Evolutionary conservation across 202 grass and related monocot species (phyloP), one percentile per base, ranked within the genome.

Genomic region (Brachypodium distachyon): DNA sequence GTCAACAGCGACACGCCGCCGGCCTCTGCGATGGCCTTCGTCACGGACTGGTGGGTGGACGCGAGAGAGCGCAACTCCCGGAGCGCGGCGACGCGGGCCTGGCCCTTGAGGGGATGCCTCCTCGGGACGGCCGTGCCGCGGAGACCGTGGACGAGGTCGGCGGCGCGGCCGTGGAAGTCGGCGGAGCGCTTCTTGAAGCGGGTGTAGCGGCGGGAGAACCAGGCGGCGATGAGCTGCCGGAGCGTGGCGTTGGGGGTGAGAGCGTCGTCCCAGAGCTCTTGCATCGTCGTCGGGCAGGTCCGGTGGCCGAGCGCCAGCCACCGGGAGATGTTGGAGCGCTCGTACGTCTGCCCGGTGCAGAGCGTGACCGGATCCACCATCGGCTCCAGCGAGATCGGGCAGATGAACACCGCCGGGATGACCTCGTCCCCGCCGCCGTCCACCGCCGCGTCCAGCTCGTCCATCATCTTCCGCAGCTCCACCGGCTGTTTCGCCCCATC

Each of bases 281-380:
- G 96, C 96, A 99, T 99, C n/a, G 96, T 99, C 55, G 96, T 99
- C 0, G 96, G 96, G 77, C 96, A 99, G 61, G 92, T 99, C 25
- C 87, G 78, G 89, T 94, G 96, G 22, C 96, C 96, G 65, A 99
- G 74, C 22, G 92, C 85, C 2, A 99, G 80, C 96, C 96, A 99
- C 12, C 85, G 82, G 12, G 80, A 87, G 84, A 99, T 99, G 85
- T 96, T 91, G 60, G 61, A 70, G 61, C 96, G 84, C 85, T 99
- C 96, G 80, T 99, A 99, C 26, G 96, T 99, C 81, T 99, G 96
- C 6, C 96, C 96, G 41, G 96, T 99, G 92, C 92, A 92, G 27
- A 99, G 96, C 50, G 96, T 99, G 52, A 93, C 96, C 61, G 96
- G 96, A 91, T 99, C 96, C 77, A 99, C 81, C 96, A 99, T 99